phyloP scores from a whole-genome alignment of 441 rosid genomes.

The Croton laevigatus region DNA sequence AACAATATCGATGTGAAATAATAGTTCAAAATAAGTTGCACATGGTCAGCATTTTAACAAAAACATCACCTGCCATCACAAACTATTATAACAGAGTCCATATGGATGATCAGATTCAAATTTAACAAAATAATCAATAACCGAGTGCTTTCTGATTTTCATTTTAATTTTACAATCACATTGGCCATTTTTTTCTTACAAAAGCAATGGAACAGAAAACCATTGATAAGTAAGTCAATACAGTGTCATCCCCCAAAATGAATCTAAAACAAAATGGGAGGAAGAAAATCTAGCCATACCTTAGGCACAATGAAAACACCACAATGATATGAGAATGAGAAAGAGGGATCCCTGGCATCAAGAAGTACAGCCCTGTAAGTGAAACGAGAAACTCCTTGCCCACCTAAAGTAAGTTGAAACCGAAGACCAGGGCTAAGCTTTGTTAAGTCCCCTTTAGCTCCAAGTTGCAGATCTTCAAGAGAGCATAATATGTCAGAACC shows the following conservation, averaged over 20 bases:
- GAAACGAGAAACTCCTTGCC: constrained; percentile 46
- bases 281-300: constrained; percentile 35
- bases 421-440: constrained; percentile 59
- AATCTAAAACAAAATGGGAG: constrained; percentile 6
- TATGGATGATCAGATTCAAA: constrained; percentile 1
- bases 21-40: not conserved
- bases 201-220: not conserved
- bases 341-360: constrained; percentile 57
- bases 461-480: constrained; percentile 70
- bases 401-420: constrained; percentile 58
- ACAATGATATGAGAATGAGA: constrained; percentile 54
- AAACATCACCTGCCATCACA: not conserved
- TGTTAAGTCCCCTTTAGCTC: constrained; percentile 59
- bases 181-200: not conserved
- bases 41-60: not conserved
- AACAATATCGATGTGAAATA: not conserved
- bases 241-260: not conserved
- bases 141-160: not conserved
- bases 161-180: not conserved
- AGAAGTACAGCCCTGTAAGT: constrained; percentile 70
- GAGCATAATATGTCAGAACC: constrained; percentile 67
- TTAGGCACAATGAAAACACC: constrained; percentile 90
- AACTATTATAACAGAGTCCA: not conserved
- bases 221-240: constrained; percentile 1
- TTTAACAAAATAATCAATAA: not conserved